Base-by-base conservation (phyloP, 2,329 filamentous ascomycete genomes). In the Sclerotinia subarctica region DNA sequence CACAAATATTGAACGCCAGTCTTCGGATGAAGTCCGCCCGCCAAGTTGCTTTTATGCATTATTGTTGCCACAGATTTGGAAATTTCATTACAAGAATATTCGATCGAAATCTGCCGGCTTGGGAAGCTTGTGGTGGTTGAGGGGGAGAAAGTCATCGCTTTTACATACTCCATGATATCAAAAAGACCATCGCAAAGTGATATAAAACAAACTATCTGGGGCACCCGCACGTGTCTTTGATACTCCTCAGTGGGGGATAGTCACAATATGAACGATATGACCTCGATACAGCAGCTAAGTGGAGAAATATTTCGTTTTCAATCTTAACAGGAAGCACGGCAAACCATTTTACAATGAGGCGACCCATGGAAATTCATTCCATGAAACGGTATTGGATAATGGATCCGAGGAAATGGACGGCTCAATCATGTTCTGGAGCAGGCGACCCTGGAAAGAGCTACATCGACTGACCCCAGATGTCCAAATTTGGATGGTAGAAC, bases 221-320 rank as follows among this genome's bases (percentile, higher is more conserved):
- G 58, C 58, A 49, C 58, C 58, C 58, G 58, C 58, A 62, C n/a
- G 15, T 32, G 42, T 26, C 10, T n/a, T 10, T 60, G 26, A 62
- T 24, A 15, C 21, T 24, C 15, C 21, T n/a, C 44, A 49, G 44
- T 5, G 44, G 58, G 58, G 58, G 58, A 62, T 26, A 24, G 44
- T 35, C 58, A 49, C 44, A 38, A 8, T 24, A 26, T 62, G 21
- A 32, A 62, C 19, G 35, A 47, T 49, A 29, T 35, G 8, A 56
- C 38, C 32, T 24, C 17, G 21, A 56, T 32, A 60, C 58, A 35
- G 29, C 44, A 47, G 44, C 29, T 19, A 32, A 24, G 59, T 62
- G 59, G 59, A 62, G 59, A 62, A 49, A 38, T 26, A 51, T 62
- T 0, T 7, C 46, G 21, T 38, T 62, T 51, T 2, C 2, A 19